Percentiles rank a stretch among this genome's conserved stretches.
phyloP scores from a whole-genome alignment of 345 rosid genomes.

The Citrus sinensis region DNA sequence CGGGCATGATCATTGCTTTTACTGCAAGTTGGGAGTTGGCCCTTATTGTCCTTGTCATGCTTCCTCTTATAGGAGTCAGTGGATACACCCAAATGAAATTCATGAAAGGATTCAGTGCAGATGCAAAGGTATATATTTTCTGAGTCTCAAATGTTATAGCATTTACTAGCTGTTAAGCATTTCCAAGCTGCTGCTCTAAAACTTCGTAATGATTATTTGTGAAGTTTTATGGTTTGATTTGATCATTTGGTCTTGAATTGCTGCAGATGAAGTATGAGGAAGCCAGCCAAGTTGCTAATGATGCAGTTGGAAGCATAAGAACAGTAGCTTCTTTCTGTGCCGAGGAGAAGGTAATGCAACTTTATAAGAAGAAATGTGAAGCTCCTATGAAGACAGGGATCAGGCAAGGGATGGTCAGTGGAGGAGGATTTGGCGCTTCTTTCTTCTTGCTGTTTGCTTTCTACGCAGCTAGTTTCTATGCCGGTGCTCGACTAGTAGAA shows the following conservation, averaged over 20 bases:
- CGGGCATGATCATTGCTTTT: conserved; percentile 73
- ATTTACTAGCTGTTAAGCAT: neutral
- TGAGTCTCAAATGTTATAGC: too few species aligned
- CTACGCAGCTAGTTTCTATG: conserved; percentile 68
- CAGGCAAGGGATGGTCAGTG: conserved; percentile 66
- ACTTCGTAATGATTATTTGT: neutral
- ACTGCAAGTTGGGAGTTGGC: conserved; percentile 69
- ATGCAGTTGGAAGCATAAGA: conserved; percentile 88
- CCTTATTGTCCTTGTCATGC: conserved; percentile 47
- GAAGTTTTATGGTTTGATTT: neutral
- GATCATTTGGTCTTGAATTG: neutral
- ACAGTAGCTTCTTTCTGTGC: conserved; percentile 90
- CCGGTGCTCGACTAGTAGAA: conserved; percentile 66
- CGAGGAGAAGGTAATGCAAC: conserved; percentile 77
- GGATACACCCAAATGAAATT: conserved; percentile 62
- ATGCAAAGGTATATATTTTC: conserved; percentile 55
- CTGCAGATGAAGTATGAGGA: conserved; percentile 80
- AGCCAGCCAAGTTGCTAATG: conserved; percentile 90
- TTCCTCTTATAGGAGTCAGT: conserved; percentile 62
- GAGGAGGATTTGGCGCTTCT: conserved; percentile 64
- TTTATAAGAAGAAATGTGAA: conserved; percentile 71
- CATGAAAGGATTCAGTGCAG: conserved; percentile 77
- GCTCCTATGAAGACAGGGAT: conserved; percentile 71
- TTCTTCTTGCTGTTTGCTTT: conserved; percentile 53
- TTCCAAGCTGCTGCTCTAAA: neutral